Evolutionary conservation across 2,329 filamentous ascomycete species (phyloP).

Genomic region (Aspergillus unguis): DNA sequence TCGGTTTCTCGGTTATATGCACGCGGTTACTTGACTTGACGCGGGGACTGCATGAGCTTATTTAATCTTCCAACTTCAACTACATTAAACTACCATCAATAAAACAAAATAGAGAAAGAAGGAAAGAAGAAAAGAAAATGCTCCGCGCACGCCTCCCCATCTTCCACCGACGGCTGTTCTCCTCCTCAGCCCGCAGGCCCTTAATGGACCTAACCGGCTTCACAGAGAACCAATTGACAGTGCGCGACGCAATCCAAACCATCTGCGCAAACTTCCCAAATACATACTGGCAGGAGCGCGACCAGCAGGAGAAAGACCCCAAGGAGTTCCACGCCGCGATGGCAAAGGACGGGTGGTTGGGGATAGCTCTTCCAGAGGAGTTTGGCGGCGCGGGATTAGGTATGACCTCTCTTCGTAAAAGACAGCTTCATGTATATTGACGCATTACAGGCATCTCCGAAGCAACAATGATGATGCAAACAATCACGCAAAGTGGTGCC

Average conservation of each 20-base stretch:
- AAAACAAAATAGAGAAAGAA: no score
- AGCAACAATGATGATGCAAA: slow-evolving; percentile 84
- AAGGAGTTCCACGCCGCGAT: slow-evolving; percentile 72
- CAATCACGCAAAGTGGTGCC: slow-evolving; percentile 69
- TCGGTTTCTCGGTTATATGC: background rate
- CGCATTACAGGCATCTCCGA: slow-evolving; percentile 59
- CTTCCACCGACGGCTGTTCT: slow-evolving; percentile 23
- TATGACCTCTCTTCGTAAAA: background rate
- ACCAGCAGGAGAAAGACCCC: slow-evolving; percentile 68
- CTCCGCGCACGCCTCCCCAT: background rate
- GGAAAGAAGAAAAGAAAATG: background rate
- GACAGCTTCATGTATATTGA: background rate
- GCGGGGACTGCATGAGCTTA: background rate
- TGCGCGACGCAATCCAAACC: slow-evolving; percentile 66
- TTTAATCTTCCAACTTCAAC: background rate
- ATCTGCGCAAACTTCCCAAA: slow-evolving; percentile 70
- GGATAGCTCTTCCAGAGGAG: slow-evolving; percentile 71
- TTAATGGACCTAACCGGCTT: slow-evolving; percentile 73
- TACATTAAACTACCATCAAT: no score
- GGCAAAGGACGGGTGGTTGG: slow-evolving; percentile 74
- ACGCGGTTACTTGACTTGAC: background rate
- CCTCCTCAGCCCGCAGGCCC: slow-evolving; percentile 27
- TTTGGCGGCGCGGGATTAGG: slow-evolving; percentile 71
- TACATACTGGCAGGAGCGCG: slow-evolving; percentile 70
- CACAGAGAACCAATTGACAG: slow-evolving; percentile 67